Evolutionary conservation across 768 basidiomycete species (phyloP).

Genomic region (Calocybe indica): DNA sequence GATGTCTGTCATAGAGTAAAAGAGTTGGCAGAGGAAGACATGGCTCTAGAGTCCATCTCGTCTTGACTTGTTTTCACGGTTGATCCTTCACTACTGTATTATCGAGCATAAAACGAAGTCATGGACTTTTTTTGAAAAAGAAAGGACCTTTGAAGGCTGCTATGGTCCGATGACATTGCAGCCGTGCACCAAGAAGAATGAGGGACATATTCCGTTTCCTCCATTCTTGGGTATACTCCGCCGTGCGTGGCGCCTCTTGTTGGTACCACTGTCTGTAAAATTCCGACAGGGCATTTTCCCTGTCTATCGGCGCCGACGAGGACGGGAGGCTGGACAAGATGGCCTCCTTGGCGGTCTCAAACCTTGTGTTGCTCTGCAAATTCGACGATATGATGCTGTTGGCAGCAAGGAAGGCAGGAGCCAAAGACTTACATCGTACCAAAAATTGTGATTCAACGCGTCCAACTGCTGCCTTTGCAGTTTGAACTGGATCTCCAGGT

Average conservation of each 20-base stretch:
- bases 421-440: conserved; percentile 63
- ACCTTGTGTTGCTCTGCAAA: conserved; percentile 74
- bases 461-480: conserved; percentile 69
- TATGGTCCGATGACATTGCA: conserved; percentile 41
- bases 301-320: conserved; percentile 42
- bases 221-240: conserved; percentile 63
- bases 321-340: conserved; percentile 51
- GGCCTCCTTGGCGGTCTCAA: conserved; percentile 61
- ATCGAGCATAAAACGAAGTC: too few relatives aligned
- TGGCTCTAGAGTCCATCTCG: conserved; percentile 20
- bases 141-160: conserved; percentile 22
- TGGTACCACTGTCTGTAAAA: conserved; percentile 74
- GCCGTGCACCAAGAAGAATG: conserved; percentile 53
- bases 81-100: too few relatives aligned
- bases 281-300: conserved; percentile 63
- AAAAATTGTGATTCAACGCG: conserved; percentile 71
- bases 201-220: conserved; percentile 51
- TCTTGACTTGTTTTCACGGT: too few relatives aligned
- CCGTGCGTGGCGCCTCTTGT: conserved; percentile 56
- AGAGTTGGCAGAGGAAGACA: conserved; percentile 53
- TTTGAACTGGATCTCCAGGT: conserved; percentile 63
- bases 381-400: background rate
- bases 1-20: conserved; percentile 58
- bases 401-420: background rate
- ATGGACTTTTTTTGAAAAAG: conserved; percentile 12